Evolutionary conservation across 1,284 basidiomycete genomes (phyloP).

Genomic region (Moniliella sp.): DNA sequence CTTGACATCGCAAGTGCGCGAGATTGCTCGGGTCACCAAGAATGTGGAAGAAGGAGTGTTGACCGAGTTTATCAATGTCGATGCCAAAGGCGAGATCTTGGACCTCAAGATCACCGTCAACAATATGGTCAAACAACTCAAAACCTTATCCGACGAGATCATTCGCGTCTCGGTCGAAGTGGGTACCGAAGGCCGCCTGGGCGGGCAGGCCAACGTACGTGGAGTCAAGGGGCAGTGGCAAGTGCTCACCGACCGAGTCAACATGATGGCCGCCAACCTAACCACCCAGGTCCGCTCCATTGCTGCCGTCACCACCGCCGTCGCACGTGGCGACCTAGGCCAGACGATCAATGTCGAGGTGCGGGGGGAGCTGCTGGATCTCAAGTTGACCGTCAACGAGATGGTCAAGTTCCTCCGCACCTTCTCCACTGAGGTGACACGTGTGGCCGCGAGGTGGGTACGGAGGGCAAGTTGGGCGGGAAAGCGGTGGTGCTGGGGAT

Average conservation of each 20-base stretch:
- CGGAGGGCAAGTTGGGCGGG: too few species aligned
- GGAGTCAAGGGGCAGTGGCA: slow-evolving; percentile 37
- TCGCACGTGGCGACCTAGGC: too few species aligned
- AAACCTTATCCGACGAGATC: slow-evolving; percentile 27
- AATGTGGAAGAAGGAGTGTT: slow-evolving; percentile 71
- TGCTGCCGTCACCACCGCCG: slow-evolving; percentile 27
- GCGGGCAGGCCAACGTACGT: slow-evolving; percentile 60
- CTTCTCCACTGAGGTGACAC: too few species aligned
- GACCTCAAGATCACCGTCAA: slow-evolving; percentile 48
- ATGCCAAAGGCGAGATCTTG: slow-evolving; percentile 88
- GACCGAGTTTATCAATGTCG: slow-evolving; percentile 68
- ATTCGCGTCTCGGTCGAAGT: slow-evolving; percentile 60
- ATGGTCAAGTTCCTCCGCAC: slow-evolving; percentile 38
- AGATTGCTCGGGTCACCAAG: slow-evolving; percentile 33
- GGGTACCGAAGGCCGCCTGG: slow-evolving; percentile 68
- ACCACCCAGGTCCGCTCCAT: slow-evolving; percentile 60
- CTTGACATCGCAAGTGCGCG: slow-evolving; percentile 25
- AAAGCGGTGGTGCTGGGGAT: too few species aligned
- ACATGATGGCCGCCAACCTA: slow-evolving; percentile 44
- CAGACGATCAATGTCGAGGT: slow-evolving; percentile 33
- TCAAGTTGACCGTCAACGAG: slow-evolving; percentile 31
- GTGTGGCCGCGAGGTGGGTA: too few species aligned
- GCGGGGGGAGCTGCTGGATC: slow-evolving; percentile 26
- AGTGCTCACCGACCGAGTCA: slow-evolving; percentile 32
- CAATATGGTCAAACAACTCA: slow-evolving; percentile 30